Base-by-base conservation (phyloP, 306 rosid genomes). In the Prunus armeniaca region DNA sequence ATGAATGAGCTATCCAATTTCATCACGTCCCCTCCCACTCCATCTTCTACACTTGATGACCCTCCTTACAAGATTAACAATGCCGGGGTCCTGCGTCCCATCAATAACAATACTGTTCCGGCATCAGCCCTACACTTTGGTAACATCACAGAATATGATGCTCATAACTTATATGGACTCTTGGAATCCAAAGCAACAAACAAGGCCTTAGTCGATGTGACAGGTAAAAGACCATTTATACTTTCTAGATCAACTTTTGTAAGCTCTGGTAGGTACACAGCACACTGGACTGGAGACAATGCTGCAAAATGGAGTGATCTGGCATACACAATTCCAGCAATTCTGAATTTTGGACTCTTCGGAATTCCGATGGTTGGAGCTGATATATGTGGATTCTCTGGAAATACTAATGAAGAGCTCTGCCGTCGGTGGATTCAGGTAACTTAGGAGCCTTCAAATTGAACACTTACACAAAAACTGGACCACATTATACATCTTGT, bases 321-420 rank as follows among this genome's bases (percentile, higher is more conserved):
- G 80, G 97, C 87, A 63, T 87, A 87, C 80, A 78, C 91, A 45
- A 85, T 91, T 60, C 94, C 98, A 5, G 57, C 89, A 6, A 90
- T 91, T 72, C 70, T 91, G 41, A 94, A 82, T 80, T 91, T 32
- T 65, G 98, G 98, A 27, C 82, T 94, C 58, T 91, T 87, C 54
- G 98, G 97, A 77, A 76, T 94, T 80, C 96, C 97, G 13, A 90
- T 94, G 98, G 96, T 94, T 77, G 98, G 98, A 43, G 89, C 98
- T 71, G 97, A 94, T 79, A 90, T 94, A 49, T 94, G 98, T 79
- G 98, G 98, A 24, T 94, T 90, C 77, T n/a, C 64, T 8, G 47
- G 79, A 65, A 9, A 86, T 81, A 94, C 98, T 43, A 89, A 58
- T 6, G 98, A 94, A 87, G 98, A 94, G 77, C 96, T 91, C 45